Evolutionary conservation across 2,329 filamentous ascomycete species (phyloP).

Genomic region (Trichoderma lentiforme): DNA sequence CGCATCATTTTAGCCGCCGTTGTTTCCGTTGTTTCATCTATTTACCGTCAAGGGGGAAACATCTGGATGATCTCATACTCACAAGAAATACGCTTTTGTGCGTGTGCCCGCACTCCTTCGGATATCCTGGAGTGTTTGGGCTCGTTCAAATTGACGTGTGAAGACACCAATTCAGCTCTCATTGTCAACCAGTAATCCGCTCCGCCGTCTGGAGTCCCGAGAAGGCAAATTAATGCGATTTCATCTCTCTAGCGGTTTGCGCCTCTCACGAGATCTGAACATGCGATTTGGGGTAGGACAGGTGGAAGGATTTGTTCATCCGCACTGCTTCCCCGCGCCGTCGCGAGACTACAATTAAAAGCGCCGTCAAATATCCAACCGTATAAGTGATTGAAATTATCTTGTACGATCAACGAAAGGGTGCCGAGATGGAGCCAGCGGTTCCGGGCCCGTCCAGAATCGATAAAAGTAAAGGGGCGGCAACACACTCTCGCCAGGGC

Average conservation of each 20-base stretch:
- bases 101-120: not conserved
- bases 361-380: not conserved
- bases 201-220: not conserved
- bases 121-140: not conserved
- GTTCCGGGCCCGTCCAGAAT: not conserved
- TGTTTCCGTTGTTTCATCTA: not conserved
- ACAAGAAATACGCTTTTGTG: not conserved
- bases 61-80: not conserved
- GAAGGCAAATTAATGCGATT: not conserved
- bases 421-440: not conserved
- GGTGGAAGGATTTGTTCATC: not conserved
- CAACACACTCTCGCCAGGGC: conserved; percentile 3
- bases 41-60: not conserved
- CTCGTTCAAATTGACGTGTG: not conserved
- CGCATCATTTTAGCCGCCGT: not conserved
- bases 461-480: conserved; percentile 3
- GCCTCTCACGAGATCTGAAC: not conserved
- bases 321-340: conserved; percentile 1
- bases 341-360: not conserved
- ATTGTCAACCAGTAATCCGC: not conserved
- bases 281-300: not conserved
- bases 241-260: not conserved
- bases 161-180: not conserved
- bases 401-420: not conserved
- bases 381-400: not conserved